Evolutionary conservation across 2,329 filamentous ascomycete genomes (phyloP).

Genomic region (Monosporascus sp.): DNA sequence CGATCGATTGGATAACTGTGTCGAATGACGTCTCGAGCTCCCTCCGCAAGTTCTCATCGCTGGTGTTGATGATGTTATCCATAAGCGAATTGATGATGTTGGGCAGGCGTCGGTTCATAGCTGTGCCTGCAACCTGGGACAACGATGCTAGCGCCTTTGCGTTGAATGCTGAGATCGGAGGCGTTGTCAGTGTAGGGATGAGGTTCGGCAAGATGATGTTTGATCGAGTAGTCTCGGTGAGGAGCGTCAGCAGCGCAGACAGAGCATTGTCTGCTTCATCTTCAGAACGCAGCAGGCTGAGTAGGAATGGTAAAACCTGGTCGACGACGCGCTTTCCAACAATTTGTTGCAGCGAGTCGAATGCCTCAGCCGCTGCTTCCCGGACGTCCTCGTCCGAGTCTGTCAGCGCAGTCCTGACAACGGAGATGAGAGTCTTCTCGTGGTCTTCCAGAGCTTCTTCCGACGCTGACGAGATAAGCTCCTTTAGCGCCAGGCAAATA

Average conservation of each 20-base stretch:
- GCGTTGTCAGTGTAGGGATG: conserved; percentile 84
- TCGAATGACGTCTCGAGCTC: conserved; percentile 83
- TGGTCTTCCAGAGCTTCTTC: conserved; percentile 88
- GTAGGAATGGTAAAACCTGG: conserved; percentile 87
- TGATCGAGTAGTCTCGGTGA: conserved; percentile 88
- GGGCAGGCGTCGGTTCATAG: conserved; percentile 86
- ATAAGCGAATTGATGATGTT: conserved; percentile 90
- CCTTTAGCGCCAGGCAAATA: conserved; percentile 92
- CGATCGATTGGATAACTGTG: conserved; percentile 84
- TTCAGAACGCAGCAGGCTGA: conserved; percentile 82
- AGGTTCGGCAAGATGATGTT: conserved; percentile 97
- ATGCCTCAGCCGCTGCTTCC: conserved; percentile 94
- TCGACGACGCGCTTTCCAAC: conserved; percentile 93
- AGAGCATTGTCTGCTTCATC: conserved; percentile 87
- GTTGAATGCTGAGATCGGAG: conserved; percentile 91
- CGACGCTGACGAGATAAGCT: conserved; percentile 85
- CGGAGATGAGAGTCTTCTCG: conserved; percentile 90
- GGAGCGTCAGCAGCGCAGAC: conserved; percentile 84
- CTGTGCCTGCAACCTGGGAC: conserved; percentile 81
- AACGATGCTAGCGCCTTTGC: conserved; percentile 89
- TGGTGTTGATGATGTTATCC: conserved; percentile 79
- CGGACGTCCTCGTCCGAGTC: conserved; percentile 86
- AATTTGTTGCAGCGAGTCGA: conserved; percentile 89
- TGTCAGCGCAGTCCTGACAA: conserved; percentile 87
- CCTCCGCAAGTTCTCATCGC: conserved; percentile 65